Evolutionary conservation across 495 filamentous ascomycete genomes (phyloP).

Genomic region (Rhizodiscina lignyota): DNA sequence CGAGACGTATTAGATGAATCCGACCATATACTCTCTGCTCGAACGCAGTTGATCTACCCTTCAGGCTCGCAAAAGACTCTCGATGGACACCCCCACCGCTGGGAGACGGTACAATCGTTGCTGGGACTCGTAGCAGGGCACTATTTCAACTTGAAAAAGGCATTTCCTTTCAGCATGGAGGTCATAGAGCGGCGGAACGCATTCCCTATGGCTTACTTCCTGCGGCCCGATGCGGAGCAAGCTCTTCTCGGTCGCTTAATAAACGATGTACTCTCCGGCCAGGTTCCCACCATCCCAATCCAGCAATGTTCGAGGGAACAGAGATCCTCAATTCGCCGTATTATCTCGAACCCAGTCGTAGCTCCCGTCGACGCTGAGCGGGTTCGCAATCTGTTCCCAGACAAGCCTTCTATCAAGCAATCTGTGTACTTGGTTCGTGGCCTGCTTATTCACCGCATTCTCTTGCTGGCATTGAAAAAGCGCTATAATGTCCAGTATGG

Average conservation of each 20-base stretch:
- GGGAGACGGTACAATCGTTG: conserved; percentile 26
- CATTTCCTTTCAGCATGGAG: conserved; percentile 28
- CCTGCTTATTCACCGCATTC: conserved; percentile 23
- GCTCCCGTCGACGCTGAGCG: conserved; percentile 5
- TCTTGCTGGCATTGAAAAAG: conserved; percentile 23
- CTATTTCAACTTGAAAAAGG: conserved; percentile 14
- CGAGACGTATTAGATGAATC: conserved; percentile 42
- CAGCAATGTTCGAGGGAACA: conserved; percentile 6
- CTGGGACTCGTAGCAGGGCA: conserved; percentile 23
- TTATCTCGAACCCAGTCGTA: conserved; percentile 16
- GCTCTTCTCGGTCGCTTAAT: conserved; percentile 17
- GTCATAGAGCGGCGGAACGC: conserved; percentile 17
- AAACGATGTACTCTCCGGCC: conserved; percentile 17
- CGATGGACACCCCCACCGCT: conserved; percentile 33
- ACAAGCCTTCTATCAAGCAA: conserved; percentile 17
- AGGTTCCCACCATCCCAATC: conserved; percentile 18
- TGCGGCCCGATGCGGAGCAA: conserved; percentile 23
- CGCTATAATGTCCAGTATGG: conserved; percentile 32
- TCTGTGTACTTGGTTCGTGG: conserved; percentile 25
- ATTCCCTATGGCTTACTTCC: conserved; percentile 28
- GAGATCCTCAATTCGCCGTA: conserved; percentile 12
- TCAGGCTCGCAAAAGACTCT: conserved; percentile 29
- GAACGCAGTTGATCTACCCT: conserved; percentile 28
- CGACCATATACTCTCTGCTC: conserved; percentile 32
- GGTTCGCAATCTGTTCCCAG: conserved; percentile 15